Percentiles rank a stretch among this genome's conserved stretches.
Conservation (phyloP, 345 rosid genomes). For the Pugionium cornutum region DNA sequence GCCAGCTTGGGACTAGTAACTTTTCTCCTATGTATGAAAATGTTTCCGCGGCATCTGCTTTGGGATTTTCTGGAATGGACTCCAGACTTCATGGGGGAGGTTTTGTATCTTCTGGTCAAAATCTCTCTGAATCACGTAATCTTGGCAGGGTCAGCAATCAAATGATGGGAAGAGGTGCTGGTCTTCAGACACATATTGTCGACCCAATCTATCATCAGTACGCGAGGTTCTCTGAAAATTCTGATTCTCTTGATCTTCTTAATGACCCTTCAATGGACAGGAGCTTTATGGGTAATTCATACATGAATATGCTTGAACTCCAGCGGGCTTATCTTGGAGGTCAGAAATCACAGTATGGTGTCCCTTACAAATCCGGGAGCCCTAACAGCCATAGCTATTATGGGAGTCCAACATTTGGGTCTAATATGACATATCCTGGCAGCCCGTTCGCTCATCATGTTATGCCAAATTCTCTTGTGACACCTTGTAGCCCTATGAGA, state of each 20-base stretch:
- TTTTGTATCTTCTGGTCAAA: constrained; percentile 49
- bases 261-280: constrained; percentile 27
- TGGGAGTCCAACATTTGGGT: constrained; percentile 58
- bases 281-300: constrained; percentile 35
- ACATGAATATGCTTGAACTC: constrained; percentile 59
- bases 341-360: constrained; percentile 63
- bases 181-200: not conserved
- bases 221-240: constrained; percentile 52
- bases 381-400: constrained; percentile 61
- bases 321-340: constrained; percentile 70
- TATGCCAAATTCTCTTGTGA: constrained; percentile 56
- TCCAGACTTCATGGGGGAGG: constrained; percentile 66
- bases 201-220: constrained; percentile 75
- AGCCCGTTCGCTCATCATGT: constrained; percentile 60
- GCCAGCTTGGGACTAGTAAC: constrained; percentile 62
- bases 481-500: constrained; percentile 61
- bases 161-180: no score
- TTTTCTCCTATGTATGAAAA: constrained; percentile 69
- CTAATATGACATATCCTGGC: constrained; percentile 67
- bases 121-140: constrained; percentile 50
- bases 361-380: constrained; percentile 53
- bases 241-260: constrained; percentile 52
- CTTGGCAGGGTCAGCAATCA: constrained; percentile 18
- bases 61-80: constrained; percentile 64
- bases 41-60: constrained; percentile 61